phyloP scores from a whole-genome alignment of 192 early-diverging fungal species.

The Backusella tarrabulga region DNA sequence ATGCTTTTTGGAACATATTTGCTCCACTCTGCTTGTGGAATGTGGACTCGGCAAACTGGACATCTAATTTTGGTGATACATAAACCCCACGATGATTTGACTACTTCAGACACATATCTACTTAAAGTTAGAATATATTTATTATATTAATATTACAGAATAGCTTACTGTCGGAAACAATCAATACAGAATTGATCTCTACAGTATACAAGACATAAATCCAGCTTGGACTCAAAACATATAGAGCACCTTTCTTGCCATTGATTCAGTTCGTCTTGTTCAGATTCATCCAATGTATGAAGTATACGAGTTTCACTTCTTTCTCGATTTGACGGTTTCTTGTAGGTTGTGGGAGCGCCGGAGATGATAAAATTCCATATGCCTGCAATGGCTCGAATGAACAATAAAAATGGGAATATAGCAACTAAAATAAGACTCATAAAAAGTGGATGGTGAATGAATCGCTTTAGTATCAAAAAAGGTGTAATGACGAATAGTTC shows the following conservation, averaged over 20 bases:
- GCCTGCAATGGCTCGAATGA: background rate
- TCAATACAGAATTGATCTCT: conserved; percentile 58
- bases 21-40: conserved; percentile 49
- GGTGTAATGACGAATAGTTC: conserved; percentile 2
- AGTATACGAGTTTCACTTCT: background rate
- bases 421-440: background rate
- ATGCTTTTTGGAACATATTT: conserved; percentile 48
- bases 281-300: background rate
- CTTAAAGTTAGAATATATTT: background rate
- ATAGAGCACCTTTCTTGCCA: conserved; percentile 58
- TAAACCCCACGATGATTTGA: conserved; percentile 56
- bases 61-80: conserved; percentile 52
- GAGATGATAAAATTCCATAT: background rate
- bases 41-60: conserved; percentile 48
- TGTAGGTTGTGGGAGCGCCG: background rate
- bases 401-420: conserved; percentile 7
- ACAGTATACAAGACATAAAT: conserved; percentile 56
- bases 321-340: background rate
- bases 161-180: conserved; percentile 32
- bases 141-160: background rate
- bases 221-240: conserved; percentile 56
- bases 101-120: conserved; percentile 53
- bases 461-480: background rate
- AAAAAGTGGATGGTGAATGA: background rate
- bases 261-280: conserved; percentile 44